Evolutionary conservation across 306 rosid genomes (phyloP).

Genomic region (Trifolium repens): DNA sequence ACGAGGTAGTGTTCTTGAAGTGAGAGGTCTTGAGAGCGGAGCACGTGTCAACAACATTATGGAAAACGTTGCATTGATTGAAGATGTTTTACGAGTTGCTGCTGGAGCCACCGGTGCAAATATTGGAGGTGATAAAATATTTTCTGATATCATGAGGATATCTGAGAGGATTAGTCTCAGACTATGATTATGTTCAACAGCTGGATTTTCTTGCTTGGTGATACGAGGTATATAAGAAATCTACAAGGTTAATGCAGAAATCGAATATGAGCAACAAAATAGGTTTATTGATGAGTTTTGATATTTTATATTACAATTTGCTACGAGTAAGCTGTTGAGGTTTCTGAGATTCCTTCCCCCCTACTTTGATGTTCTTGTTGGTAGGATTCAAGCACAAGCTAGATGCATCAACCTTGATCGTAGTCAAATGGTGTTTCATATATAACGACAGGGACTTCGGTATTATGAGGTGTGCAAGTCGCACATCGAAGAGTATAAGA

Average conservation of each 20-base stretch:
- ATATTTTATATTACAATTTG: slow-evolving; percentile 4
- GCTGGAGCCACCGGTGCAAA: slow-evolving; percentile 64
- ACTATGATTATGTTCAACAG: slow-evolving; percentile 38
- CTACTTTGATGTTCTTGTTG: slow-evolving; percentile 7
- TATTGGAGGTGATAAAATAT: slow-evolving; percentile 73
- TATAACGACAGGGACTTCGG: no score
- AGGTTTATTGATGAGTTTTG: slow-evolving; percentile 22
- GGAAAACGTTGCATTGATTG: slow-evolving; percentile 65
- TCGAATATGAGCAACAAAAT: slow-evolving; percentile 28
- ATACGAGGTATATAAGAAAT: slow-evolving; percentile 12
- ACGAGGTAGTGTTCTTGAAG: slow-evolving; percentile 54
- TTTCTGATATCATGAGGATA: slow-evolving; percentile 62
- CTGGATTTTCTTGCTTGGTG: slow-evolving; percentile 12
- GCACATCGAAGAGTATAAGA: no score
- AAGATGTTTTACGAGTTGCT: slow-evolving; percentile 69
- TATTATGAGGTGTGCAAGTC: no score
- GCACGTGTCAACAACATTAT: slow-evolving; percentile 59
- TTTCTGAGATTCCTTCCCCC: not conserved
- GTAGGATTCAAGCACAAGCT: not conserved
- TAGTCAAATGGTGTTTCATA: not conserved
- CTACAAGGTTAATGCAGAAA: slow-evolving; percentile 21
- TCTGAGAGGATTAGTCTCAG: slow-evolving; percentile 61
- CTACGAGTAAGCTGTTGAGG: slow-evolving; percentile 13
- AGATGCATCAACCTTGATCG: not conserved
- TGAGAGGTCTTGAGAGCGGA: slow-evolving; percentile 61